phyloP scores from a whole-genome alignment of 495 filamentous ascomycete genomes.

The Lasiosphaeria miniovina region DNA sequence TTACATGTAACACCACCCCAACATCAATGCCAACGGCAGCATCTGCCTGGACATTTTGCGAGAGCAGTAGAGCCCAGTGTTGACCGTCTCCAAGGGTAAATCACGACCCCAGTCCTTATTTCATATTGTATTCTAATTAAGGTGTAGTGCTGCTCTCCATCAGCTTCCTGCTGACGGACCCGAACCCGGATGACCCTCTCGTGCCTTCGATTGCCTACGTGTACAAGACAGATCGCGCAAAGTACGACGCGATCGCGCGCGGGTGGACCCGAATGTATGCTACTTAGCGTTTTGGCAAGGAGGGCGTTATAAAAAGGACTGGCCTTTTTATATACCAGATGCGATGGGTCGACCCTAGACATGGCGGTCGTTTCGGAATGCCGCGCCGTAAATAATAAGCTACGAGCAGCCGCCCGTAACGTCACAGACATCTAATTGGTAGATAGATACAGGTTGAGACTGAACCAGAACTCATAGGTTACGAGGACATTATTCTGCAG shows the following conservation, averaged over 20 bases:
- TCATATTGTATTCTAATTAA: conserved; percentile 1
- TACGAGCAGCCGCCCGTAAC: too few relatives aligned
- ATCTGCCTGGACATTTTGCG: conserved; percentile 97
- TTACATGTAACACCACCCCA: too few relatives aligned
- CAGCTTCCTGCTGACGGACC: conserved; percentile 99
- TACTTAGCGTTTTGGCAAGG: conserved; percentile 49
- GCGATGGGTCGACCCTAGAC: too few relatives aligned
- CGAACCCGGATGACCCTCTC: conserved; percentile 97
- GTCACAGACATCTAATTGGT: too few relatives aligned
- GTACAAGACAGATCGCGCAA: conserved; percentile 95
- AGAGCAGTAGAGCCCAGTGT: conserved; percentile 98
- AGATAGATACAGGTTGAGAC: too few relatives aligned
- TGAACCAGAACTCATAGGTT: too few relatives aligned
- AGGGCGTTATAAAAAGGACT: too few relatives aligned
- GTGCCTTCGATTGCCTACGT: conserved; percentile 99
- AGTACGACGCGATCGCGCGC: conserved; percentile 93
- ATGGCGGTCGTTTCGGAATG: too few relatives aligned
- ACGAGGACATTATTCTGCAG: too few relatives aligned
- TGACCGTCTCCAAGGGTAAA: conserved; percentile 97
- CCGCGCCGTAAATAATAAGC: too few relatives aligned
- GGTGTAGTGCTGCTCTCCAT: conserved; percentile 86
- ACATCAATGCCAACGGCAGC: conserved; percentile 99
- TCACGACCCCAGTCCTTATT: neutral
- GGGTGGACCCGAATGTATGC: conserved; percentile 99
- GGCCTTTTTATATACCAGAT: too few relatives aligned